phyloP scores from a whole-genome alignment of 257 asterid species.

The Solanum chmielewskii region DNA sequence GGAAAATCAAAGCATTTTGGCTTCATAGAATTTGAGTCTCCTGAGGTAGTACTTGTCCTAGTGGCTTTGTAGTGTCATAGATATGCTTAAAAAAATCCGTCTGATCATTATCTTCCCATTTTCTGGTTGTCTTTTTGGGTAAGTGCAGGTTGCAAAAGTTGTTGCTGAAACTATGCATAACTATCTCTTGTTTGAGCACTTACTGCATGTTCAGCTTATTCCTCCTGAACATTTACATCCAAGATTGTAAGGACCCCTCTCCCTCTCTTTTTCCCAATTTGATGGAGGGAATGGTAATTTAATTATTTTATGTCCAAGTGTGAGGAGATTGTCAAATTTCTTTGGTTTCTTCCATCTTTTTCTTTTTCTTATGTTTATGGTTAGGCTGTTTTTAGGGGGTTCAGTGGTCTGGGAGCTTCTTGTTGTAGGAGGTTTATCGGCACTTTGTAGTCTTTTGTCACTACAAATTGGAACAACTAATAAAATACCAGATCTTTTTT shows the following conservation, averaged over 20 bases:
- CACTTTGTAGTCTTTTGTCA: not conserved
- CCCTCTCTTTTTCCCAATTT: not conserved
- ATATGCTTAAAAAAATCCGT: not conserved
- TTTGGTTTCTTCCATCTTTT: not conserved
- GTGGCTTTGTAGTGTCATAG: not conserved
- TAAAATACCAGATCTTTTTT: not conserved
- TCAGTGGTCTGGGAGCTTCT: not conserved
- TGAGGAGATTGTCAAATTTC: not conserved
- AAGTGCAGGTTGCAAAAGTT: slow-evolving; percentile 74
- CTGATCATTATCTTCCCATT: not conserved
- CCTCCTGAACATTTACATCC: slow-evolving; percentile 77
- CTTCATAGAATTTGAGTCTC: slow-evolving; percentile 79
- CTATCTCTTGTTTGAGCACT: slow-evolving; percentile 71
- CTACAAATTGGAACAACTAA: not conserved
- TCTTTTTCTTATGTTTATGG: not conserved
- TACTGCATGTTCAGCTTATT: slow-evolving; percentile 65
- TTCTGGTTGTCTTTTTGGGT: not conserved
- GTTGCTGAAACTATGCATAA: slow-evolving; percentile 91
- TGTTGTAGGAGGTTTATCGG: not conserved
- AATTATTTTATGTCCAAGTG: not conserved
- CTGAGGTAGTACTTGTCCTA: slow-evolving; percentile 50
- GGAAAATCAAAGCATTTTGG: slow-evolving; percentile 95
- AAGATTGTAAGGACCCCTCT: slow-evolving; percentile 41
- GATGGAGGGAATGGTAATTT: not conserved
- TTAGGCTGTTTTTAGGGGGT: not conserved